These are phyloP conservation scores for Fusarium subglutinans DNA, from an alignment of 2,329 filamentous ascomycete genomes.

Conservation along the genomic window DNA sequence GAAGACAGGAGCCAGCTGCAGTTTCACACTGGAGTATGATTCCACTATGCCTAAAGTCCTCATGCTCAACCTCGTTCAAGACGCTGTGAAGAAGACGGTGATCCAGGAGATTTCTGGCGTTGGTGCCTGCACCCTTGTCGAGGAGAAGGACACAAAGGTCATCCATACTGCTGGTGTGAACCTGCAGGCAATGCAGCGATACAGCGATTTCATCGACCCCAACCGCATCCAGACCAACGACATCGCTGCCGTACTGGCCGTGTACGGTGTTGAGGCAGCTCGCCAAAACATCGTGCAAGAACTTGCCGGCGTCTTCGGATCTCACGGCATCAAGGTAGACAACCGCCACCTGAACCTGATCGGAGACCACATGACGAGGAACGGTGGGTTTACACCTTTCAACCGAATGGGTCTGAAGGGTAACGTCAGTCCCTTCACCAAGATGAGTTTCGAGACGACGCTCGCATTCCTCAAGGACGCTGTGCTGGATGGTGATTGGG, in stretches of 20 bases:
- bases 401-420: slow-evolving; percentile 88
- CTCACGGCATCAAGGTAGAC: slow-evolving; percentile 93
- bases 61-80: slow-evolving; percentile 90
- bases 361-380: slow-evolving; percentile 96
- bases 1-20: slow-evolving; percentile 75
- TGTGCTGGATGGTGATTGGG: slow-evolving; percentile 87
- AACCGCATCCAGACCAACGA: slow-evolving; percentile 92
- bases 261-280: slow-evolving; percentile 94
- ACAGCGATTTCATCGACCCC: slow-evolving; percentile 85
- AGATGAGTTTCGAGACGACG: slow-evolving; percentile 99
- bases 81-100: slow-evolving; percentile 78
- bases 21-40: slow-evolving; percentile 85
- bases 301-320: slow-evolving; percentile 83
- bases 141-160: slow-evolving; percentile 65
- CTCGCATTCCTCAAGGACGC: slow-evolving; percentile 93
- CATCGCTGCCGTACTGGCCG: slow-evolving; percentile 81
- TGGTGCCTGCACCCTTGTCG: slow-evolving; percentile 71
- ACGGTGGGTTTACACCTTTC: slow-evolving; percentile 89
- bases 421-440: slow-evolving; percentile 91
- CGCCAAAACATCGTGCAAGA: slow-evolving; percentile 88
- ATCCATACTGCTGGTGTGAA: slow-evolving; percentile 89
- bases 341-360: slow-evolving; percentile 94
- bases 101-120: slow-evolving; percentile 88
- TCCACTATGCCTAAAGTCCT: slow-evolving; percentile 86
- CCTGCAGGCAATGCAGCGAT: slow-evolving; percentile 88